Percentiles rank a stretch among this genome's conserved stretches.
Conservation (phyloP, 1,139 yeast genomes). For the Debaryomyces nepalensis region DNA sequence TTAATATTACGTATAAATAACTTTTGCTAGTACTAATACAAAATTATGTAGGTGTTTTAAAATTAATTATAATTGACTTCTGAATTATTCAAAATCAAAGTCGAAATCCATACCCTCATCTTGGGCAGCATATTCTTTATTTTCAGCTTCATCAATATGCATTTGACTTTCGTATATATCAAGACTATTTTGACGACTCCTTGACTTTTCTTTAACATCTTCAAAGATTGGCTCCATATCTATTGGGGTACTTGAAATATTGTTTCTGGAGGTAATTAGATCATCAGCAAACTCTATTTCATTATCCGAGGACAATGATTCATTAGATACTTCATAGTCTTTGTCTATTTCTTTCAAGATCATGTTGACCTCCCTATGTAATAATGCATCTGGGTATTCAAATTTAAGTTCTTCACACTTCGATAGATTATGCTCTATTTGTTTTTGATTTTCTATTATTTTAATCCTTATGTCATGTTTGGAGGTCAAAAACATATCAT, state of each 20-base stretch:
- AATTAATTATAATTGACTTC: too few species aligned
- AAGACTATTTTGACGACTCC: conserved; percentile 3
- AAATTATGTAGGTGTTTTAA: too few species aligned
- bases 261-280: background rate
- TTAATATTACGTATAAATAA: background rate
- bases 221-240: conserved; percentile 8
- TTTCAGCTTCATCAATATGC: background rate
- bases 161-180: background rate
- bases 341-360: conserved; percentile 13
- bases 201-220: background rate
- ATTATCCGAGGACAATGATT: background rate
- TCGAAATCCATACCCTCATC: conserved; percentile 8
- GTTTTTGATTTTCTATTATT: conserved; percentile 20
- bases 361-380: conserved; percentile 22
- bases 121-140: background rate
- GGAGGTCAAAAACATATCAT: conserved; percentile 15
- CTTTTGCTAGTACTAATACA: background rate
- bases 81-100: conserved; percentile 7
- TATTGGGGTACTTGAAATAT: conserved; percentile 6
- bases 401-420: conserved; percentile 37
- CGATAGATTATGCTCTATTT: conserved; percentile 28
- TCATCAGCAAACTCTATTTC: background rate
- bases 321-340: conserved; percentile 5
- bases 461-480: conserved; percentile 10
- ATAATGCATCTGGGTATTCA: conserved; percentile 29